phyloP scores from a whole-genome alignment of 306 rosid species.

The Senna tora region DNA sequence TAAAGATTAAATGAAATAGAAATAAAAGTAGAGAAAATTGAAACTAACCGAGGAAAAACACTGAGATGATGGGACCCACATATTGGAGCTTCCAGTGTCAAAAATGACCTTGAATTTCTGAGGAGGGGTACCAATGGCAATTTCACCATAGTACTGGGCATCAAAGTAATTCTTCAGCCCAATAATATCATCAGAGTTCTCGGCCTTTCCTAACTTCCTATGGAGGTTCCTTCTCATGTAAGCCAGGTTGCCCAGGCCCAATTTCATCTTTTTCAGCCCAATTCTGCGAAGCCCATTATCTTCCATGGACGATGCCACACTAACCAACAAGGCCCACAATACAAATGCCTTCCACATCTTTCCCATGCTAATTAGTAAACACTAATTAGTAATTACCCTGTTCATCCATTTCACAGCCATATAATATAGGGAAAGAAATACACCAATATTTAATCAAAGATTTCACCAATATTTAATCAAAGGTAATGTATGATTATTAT shows the following conservation, averaged over 20 bases:
- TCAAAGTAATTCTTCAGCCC: conserved; percentile 78
- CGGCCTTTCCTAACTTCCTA: conserved; percentile 37
- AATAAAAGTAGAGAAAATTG: neutral
- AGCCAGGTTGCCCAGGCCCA: conserved; percentile 49
- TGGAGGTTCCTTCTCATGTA: conserved; percentile 45
- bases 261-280: conserved; percentile 73
- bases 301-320: conserved; percentile 49
- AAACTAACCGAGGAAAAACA: conserved; percentile 75
- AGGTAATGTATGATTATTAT: neutral
- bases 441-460: too few species aligned
- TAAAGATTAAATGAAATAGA: neutral
- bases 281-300: conserved; percentile 62
- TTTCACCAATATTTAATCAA: too few species aligned
- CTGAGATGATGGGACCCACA: conserved; percentile 89
- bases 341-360: conserved; percentile 33
- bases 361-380: conserved; percentile 51
- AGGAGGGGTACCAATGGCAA: conserved; percentile 77
- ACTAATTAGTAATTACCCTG: too few species aligned
- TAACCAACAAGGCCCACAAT: conserved; percentile 45
- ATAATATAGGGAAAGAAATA: too few species aligned
- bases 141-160: conserved; percentile 95
- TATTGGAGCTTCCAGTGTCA: conserved; percentile 90
- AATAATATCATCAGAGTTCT: conserved; percentile 62
- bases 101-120: conserved; percentile 84
- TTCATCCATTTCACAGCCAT: neutral